These are phyloP conservation scores for Sarocladium strictum DNA, from an alignment of 2,329 filamentous ascomycete genomes.

Conservation along the genomic window DNA sequence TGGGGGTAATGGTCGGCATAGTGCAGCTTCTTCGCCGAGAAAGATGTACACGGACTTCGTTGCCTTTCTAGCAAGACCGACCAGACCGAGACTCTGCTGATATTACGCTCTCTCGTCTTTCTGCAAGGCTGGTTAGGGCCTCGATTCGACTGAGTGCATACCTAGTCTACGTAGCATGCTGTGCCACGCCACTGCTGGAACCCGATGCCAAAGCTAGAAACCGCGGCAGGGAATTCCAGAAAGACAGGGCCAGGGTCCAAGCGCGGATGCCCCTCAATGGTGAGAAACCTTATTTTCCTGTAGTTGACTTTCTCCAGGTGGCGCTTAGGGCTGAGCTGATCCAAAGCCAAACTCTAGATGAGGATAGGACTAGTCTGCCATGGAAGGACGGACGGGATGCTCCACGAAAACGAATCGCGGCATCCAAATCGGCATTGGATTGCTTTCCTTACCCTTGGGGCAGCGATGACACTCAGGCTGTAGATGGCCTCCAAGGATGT, in stretches of 20 bases:
- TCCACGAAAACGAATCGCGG: background rate
- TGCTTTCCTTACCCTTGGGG: background rate
- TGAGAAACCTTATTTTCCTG: background rate
- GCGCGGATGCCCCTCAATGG: background rate
- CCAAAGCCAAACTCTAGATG: background rate
- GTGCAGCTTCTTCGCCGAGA: background rate
- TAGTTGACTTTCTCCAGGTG: background rate
- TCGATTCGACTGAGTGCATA: background rate
- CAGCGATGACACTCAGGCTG: background rate
- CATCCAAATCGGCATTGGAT: background rate
- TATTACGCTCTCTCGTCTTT: background rate
- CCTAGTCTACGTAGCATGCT: background rate
- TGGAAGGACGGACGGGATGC: no score
- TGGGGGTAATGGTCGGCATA: no score
- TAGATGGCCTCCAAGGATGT: background rate
- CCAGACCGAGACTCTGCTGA: background rate
- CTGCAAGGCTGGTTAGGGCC: background rate
- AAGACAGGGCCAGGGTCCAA: background rate
- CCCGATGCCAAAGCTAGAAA: no score
- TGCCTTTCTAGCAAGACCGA: background rate
- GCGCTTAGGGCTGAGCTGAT: no score
- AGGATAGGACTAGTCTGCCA: no score
- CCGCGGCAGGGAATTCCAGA: background rate
- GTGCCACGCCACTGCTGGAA: background rate
- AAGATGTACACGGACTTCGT: background rate